These are phyloP conservation scores for Apiospora saccharicola DNA, from an alignment of 2,329 filamentous ascomycete genomes.

Conservation along the genomic window DNA sequence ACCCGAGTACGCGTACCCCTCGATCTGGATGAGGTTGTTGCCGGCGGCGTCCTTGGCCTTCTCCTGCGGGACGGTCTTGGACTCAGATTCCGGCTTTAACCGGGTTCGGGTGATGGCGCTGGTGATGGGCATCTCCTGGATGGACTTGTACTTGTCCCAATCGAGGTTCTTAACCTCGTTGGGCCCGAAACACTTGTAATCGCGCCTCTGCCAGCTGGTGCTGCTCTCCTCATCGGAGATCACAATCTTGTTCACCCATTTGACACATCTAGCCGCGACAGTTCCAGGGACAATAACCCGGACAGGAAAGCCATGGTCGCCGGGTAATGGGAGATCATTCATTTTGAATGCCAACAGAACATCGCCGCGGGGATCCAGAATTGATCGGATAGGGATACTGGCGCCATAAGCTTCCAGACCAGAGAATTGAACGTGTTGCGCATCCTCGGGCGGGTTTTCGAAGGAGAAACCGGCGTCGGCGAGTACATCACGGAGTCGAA, in stretches of 20 bases:
- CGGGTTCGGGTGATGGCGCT: slow-evolving; percentile 64
- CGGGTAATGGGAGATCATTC: slow-evolving; percentile 69
- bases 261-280: slow-evolving; percentile 72
- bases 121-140: slow-evolving; percentile 74
- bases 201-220: slow-evolving; percentile 70
- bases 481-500: slow-evolving; percentile 53
- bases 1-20: slow-evolving; percentile 73
- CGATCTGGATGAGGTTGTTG: slow-evolving; percentile 45
- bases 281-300: slow-evolving; percentile 69
- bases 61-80: slow-evolving; percentile 27
- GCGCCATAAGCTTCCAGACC: slow-evolving; percentile 68
- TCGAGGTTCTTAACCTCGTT: slow-evolving; percentile 64
- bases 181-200: slow-evolving; percentile 75
- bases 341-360: slow-evolving; percentile 73
- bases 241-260: slow-evolving; percentile 71
- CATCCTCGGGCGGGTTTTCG: slow-evolving; percentile 39
- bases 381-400: slow-evolving; percentile 66
- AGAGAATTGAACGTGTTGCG: slow-evolving; percentile 52
- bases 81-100: slow-evolving; percentile 31
- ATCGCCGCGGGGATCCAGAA: slow-evolving; percentile 66
- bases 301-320: slow-evolving; percentile 72
- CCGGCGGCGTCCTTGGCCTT: slow-evolving; percentile 29
- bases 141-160: slow-evolving; percentile 69
- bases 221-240: slow-evolving; percentile 71
- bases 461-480: slow-evolving; percentile 47